Conservation (phyloP, 23 red algal species). For the Gracilaria caudata region DNA sequence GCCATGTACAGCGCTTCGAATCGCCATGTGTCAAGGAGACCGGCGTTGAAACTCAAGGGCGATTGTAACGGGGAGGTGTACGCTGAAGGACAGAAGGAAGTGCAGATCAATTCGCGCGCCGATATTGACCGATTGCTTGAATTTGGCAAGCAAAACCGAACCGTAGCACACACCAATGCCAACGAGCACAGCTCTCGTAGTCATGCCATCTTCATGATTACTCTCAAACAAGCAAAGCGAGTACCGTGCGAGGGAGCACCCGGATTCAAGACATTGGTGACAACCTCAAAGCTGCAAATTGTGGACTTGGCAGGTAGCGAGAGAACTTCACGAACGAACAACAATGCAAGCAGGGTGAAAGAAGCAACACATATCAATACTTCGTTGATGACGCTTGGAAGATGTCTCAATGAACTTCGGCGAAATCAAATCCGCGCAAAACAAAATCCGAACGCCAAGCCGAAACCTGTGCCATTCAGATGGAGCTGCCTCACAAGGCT, state of each 20-base stretch:
- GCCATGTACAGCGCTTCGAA: neutral
- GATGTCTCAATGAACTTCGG: constrained; percentile 68
- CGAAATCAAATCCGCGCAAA: constrained; percentile 49
- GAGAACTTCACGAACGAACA: constrained; percentile 38
- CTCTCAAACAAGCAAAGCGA: constrained; percentile 29
- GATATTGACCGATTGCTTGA: constrained; percentile 72
- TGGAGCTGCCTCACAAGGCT: constrained; percentile 71
- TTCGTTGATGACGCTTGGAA: constrained; percentile 71
- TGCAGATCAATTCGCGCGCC: constrained; percentile 20
- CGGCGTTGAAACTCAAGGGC: constrained; percentile 43
- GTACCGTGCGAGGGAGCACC: neutral
- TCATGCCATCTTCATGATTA: constrained; percentile 88
- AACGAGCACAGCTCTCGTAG: constrained; percentile 86
- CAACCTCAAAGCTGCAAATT: constrained; percentile 56
- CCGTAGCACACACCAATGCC: constrained; percentile 66
- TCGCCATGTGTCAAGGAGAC: neutral
- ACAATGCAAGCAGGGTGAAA: constrained; percentile 10
- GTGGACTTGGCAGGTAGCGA: constrained; percentile 89
- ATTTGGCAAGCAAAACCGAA: constrained; percentile 70
- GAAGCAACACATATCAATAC: constrained; percentile 83
- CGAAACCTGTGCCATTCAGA: constrained; percentile 69
- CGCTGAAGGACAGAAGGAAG: constrained; percentile 44
- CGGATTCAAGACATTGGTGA: neutral
- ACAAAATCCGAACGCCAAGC: neutral
- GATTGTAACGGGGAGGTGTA: constrained; percentile 31